A percentile compares a stretch with the other conserved stretches of the same genome.
Evolutionary conservation across 345 rosid species (phyloP).

Genomic region (Angophora floribunda): DNA sequence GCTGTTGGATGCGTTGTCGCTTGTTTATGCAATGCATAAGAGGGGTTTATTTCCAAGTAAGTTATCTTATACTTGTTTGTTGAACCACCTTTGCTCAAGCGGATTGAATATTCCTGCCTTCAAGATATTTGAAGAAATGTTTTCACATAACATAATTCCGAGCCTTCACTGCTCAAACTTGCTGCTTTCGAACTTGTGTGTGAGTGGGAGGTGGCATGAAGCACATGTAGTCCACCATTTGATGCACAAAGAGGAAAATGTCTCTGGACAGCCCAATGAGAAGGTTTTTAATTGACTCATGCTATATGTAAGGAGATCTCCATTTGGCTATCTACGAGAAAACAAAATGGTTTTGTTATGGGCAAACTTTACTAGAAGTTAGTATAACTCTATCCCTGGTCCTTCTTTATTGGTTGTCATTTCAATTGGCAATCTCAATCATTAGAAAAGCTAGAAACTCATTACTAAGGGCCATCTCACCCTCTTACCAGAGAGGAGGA

Average conservation of each 20-base stretch:
- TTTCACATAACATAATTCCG: conserved; percentile 12
- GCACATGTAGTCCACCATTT: conserved; percentile 24
- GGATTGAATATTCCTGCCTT: conserved; percentile 33
- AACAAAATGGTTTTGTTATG: background rate
- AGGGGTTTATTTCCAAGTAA: conserved; percentile 33
- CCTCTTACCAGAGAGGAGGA: background rate
- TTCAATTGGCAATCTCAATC: background rate
- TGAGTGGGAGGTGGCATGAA: conserved; percentile 34
- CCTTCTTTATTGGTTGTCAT: background rate
- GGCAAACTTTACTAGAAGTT: background rate
- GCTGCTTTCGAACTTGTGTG: conserved; percentile 37
- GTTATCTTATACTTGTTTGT: conserved; percentile 30
- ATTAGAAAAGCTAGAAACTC: background rate
- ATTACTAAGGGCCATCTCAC: background rate
- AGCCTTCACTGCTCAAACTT: conserved; percentile 9
- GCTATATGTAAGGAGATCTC: background rate
- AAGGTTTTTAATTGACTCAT: conserved; percentile 3
- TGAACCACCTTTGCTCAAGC: conserved; percentile 32
- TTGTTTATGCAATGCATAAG: conserved; percentile 39
- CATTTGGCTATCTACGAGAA: background rate
- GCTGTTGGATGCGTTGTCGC: conserved; percentile 31
- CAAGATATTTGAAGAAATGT: conserved; percentile 50
- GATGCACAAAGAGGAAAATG: conserved; percentile 21
- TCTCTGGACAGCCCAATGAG: conserved; percentile 2
- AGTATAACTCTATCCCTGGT: background rate